These are phyloP conservation scores for Knufia petricola DNA, from an alignment of 2,329 filamentous ascomycete genomes.

Conservation along the genomic window DNA sequence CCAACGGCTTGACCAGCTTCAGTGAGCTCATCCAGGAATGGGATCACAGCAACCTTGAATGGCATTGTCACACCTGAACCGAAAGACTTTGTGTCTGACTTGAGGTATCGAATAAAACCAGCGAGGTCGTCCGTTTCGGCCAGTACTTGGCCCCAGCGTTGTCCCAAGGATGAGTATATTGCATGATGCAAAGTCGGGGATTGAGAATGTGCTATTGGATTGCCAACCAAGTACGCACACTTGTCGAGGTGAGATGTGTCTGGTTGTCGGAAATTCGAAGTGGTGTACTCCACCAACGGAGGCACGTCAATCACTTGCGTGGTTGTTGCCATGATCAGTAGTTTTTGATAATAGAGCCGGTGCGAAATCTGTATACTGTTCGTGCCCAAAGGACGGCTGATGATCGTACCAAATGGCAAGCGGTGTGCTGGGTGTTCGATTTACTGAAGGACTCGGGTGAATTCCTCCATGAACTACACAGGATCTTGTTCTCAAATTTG, in stretches of 20 bases:
- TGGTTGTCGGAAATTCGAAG: constrained; percentile 12
- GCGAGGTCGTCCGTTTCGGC: constrained; percentile 23
- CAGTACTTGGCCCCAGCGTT: constrained; percentile 43
- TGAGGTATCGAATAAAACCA: constrained; percentile 29
- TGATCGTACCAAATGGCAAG: not conserved
- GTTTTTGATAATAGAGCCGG: not conserved
- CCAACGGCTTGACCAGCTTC: constrained; percentile 63
- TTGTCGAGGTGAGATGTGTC: constrained; percentile 32
- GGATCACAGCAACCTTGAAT: constrained; percentile 67
- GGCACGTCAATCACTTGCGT: constrained; percentile 1
- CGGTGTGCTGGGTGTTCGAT: no score
- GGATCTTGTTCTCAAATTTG: not conserved
- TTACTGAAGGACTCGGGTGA: no score
- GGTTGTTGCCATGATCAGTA: not conserved
- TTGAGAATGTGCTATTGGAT: constrained; percentile 48
- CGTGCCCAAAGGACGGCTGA: no score
- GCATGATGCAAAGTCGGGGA: constrained; percentile 47
- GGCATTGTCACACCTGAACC: constrained; percentile 71
- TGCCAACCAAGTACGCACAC: constrained; percentile 48
- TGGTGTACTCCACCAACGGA: not conserved
- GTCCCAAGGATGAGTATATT: constrained; percentile 41
- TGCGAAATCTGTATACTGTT: not conserved
- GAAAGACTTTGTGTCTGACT: constrained; percentile 35
- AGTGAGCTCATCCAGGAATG: constrained; percentile 63
- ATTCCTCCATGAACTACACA: no score